Base-by-base conservation (phyloP, 2,329 filamentous ascomycete genomes). In the Hymenoscyphus fraxineus region DNA sequence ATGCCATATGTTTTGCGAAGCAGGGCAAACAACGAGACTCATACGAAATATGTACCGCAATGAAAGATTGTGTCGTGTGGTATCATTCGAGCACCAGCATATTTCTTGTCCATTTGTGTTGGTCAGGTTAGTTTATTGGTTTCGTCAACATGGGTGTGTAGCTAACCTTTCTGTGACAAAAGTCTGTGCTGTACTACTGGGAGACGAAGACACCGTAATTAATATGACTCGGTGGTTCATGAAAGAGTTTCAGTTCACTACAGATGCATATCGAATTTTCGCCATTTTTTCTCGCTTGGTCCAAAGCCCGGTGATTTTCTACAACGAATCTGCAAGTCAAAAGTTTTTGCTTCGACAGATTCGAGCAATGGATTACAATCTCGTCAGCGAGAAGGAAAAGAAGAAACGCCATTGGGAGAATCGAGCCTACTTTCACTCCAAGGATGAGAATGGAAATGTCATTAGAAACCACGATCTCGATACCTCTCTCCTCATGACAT, bases 281-380 rank as follows among this genome's bases (percentile, higher is more conserved):
- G 85, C 89, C 38, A 85, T 89, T 27, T 80, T 95, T n/a, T 91
- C 90, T 64, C 85, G 90, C 19, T 80, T 96, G 7, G 91, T 87
- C 72, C 87, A 91, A 61, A 88, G 91, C 15, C 86, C 89, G 1
- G 81, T 86, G 44, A 84, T 87, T 38, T 91, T 89, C 81, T 97
- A 94, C 76, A 89, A 89, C 60, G 89, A 89, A 2, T 90, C 91
- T 0, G 88, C 92, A 0, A 88, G 89, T 22, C 93, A 97, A 76
- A 98, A 98, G 76, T 96, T 91, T 74, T 88, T 98, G 72, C 82
- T 97, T 64, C 88, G 95, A 4, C 92, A 96, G 77, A 91, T 99
- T 77, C 96, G 96, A 76, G 87, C 88, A 3, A 91, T 96, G 80
- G 95, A 99, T 76, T 89, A 85, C 67, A 79, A 81, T 4, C 81